phyloP scores from a whole-genome alignment of 148 eudicot species.

The Amaranthus hypochondriacus region DNA sequence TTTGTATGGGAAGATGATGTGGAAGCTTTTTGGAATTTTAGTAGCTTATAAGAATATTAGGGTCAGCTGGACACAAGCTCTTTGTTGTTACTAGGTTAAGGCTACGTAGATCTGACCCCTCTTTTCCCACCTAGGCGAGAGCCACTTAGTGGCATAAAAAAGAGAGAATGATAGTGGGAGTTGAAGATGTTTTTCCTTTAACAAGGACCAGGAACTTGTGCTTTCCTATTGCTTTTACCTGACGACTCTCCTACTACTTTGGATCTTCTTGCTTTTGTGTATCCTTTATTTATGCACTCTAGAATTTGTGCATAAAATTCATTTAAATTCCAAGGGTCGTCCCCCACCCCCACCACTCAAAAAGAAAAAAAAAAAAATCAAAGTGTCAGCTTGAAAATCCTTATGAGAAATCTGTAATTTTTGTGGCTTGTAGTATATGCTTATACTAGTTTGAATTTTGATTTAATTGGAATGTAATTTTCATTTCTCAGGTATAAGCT shows the following conservation, averaged over 20 bases:
- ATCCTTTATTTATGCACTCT: not conserved
- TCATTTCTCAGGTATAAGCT: slow-evolving; percentile 70
- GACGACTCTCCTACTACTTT: not conserved
- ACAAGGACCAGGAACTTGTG: not conserved
- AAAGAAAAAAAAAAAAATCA: too few species aligned
- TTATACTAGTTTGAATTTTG: not conserved
- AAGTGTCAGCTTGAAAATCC: not conserved
- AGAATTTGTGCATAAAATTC: not conserved
- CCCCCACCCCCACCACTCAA: too few species aligned
- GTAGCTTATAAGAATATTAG: not conserved
- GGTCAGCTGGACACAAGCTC: not conserved
- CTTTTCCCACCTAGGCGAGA: too few species aligned
- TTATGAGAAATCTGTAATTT: not conserved
- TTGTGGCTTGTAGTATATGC: not conserved
- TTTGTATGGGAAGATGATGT: not conserved
- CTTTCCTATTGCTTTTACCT: not conserved
- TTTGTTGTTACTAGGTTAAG: too few species aligned
- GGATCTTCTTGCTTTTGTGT: not conserved
- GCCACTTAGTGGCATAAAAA: too few species aligned
- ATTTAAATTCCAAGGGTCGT: not conserved
- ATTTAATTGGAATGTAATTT: not conserved
- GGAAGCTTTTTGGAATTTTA: not conserved
- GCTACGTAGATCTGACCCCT: too few species aligned
- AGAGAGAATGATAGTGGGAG: too few species aligned
- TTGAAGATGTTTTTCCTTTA: not conserved